A percentile compares a stretch with the other conserved stretches of the same genome.
phyloP scores from a whole-genome alignment of 805 yeast species.

The Starmerella stellata region DNA sequence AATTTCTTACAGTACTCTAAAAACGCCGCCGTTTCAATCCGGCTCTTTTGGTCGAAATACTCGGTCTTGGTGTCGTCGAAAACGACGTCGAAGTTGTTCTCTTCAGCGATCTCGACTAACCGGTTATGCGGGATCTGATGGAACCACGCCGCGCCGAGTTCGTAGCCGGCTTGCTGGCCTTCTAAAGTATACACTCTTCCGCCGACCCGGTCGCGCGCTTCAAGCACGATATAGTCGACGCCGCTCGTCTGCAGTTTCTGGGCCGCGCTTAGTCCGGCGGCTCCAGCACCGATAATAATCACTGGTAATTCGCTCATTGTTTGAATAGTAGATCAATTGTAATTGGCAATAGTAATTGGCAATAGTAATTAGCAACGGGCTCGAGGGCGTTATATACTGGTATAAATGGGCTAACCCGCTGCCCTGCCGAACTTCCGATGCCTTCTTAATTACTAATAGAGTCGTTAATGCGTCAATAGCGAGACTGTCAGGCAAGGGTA shows the following conservation, averaged over 20 bases:
- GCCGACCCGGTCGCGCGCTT: constrained; percentile 22
- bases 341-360: too few relatives aligned
- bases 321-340: too few relatives aligned
- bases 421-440: too few relatives aligned
- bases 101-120: constrained; percentile 13
- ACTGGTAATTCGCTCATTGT: too few relatives aligned
- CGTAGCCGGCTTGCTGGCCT: constrained; percentile 6
- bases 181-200: constrained; percentile 18
- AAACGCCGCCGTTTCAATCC: constrained; percentile 8
- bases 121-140: constrained; percentile 17
- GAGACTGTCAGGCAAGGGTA: too few relatives aligned
- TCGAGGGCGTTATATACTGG: too few relatives aligned
- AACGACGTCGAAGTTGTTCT: constrained; percentile 7
- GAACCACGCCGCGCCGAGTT: constrained; percentile 20
- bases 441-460: too few relatives aligned
- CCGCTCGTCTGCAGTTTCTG: constrained; percentile 15
- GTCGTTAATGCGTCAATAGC: too few relatives aligned
- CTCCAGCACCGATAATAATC: constrained; percentile 23
- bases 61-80: constrained; percentile 13
- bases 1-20: constrained; percentile 6
- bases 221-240: constrained; percentile 17
- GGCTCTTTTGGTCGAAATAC: constrained; percentile 11
- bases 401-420: too few relatives aligned
- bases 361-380: too few relatives aligned
- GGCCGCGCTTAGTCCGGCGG: constrained; percentile 23